Percentiles rank a stretch among this genome's conserved stretches.
Evolutionary conservation across 345 rosid genomes (phyloP).

Genomic region (Eucalyptus tenuipes): DNA sequence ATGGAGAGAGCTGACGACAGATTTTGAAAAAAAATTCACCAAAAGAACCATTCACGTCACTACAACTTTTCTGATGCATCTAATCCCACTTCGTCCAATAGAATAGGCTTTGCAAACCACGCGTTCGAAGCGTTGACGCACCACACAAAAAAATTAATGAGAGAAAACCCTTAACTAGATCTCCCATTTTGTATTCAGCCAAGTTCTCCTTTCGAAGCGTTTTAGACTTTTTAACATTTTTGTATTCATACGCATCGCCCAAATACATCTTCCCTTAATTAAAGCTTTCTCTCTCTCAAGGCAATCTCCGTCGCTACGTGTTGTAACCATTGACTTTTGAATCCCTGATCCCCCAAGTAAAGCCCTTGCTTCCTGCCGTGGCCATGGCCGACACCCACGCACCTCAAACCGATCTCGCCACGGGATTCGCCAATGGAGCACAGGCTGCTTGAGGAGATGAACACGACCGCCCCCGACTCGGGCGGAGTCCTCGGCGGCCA

Average conservation of each 20-base stretch:
- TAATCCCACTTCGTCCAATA: not conserved
- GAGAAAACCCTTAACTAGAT: not conserved
- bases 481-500: not conserved
- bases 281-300: not conserved
- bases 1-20: not conserved
- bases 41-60: not conserved
- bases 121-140: not conserved
- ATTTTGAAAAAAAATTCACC: not conserved
- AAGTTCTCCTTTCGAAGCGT: not conserved
- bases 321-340: conserved; percentile 27
- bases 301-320: not conserved
- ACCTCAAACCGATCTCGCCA: not conserved
- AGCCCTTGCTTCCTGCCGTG: not conserved
- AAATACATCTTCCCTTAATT: not conserved
- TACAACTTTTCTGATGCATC: not conserved
- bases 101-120: not conserved
- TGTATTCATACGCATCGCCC: not conserved
- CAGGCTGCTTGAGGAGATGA: not conserved
- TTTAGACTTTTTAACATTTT: not conserved
- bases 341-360: not conserved
- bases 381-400: conserved; percentile 19
- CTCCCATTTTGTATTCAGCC: not conserved
- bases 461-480: not conserved
- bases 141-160: not conserved
- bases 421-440: not conserved